Evolutionary conservation across 495 filamentous ascomycete genomes (phyloP).

Genomic region (Parathielavia appendiculata): DNA sequence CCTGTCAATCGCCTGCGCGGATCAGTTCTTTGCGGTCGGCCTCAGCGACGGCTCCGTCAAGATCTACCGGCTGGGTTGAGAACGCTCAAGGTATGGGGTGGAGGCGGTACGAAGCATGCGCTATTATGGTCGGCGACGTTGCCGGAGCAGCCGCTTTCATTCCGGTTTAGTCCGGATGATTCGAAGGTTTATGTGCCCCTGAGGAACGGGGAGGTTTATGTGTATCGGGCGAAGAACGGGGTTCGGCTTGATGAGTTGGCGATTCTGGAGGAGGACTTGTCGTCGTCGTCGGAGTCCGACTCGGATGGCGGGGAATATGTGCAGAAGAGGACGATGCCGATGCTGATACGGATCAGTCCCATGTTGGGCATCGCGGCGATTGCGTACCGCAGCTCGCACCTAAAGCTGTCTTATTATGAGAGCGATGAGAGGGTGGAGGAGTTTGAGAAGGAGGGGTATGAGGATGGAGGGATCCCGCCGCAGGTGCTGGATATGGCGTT

Average conservation of each 20-base stretch:
- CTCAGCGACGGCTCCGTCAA: conserved; percentile 16
- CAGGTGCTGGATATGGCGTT: conserved; percentile 25
- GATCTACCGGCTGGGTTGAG: conserved; percentile 20
- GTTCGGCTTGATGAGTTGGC: conserved; percentile 12
- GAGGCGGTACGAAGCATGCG: neutral
- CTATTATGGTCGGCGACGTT: conserved; percentile 17
- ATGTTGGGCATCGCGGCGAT: conserved; percentile 19
- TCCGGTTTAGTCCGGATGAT: conserved; percentile 22
- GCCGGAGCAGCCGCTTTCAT: conserved; percentile 18
- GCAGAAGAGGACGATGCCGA: conserved; percentile 16
- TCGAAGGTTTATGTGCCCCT: conserved; percentile 18
- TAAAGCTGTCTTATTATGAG: conserved; percentile 22
- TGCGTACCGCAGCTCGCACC: conserved; percentile 20
- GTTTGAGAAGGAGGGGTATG: conserved; percentile 24
- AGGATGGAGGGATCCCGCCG: conserved; percentile 15
- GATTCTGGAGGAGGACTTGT: conserved; percentile 11
- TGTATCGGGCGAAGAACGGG: conserved; percentile 16
- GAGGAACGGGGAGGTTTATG: conserved; percentile 16
- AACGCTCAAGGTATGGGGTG: conserved; percentile 19
- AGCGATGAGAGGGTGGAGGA: conserved; percentile 14
- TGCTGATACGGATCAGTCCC: conserved; percentile 15
- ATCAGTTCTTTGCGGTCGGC: conserved; percentile 21
- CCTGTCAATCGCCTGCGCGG: conserved; percentile 20
- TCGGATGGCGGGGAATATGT: conserved; percentile 11
- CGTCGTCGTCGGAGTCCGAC: conserved; percentile 21